Evolutionary conservation across 371 early-diverging fungal genomes (phyloP), one percentile per base, ranked within the genome.

Genomic region (Actinomortierella ambigua): DNA sequence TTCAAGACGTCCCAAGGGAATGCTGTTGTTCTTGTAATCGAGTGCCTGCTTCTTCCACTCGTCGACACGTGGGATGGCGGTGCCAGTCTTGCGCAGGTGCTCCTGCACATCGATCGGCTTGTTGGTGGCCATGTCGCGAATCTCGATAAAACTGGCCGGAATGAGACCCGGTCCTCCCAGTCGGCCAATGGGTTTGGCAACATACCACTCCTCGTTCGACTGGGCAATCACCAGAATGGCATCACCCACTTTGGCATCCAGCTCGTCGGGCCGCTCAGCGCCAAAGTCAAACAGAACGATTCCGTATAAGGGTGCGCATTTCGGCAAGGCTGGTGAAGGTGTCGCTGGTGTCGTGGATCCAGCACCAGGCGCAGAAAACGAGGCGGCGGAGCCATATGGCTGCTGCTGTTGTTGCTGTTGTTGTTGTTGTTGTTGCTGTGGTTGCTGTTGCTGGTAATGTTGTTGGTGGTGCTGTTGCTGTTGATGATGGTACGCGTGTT

Each of bases 141-240:
- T 81, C 77, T 92, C 86, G 15, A 93, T 80, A 83, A 87, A 93
- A 13, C 88, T 83, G 9, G 90, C 86, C 2, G 94, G 94, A 57
- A 94, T 90, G 55, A 94, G 75, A 7, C 93, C 94, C 13, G 92
- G 89, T 4, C 85, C 86, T 14, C 88, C 88, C 22, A 86, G 75
- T 22, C 87, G 73, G 26, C 82, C 83, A 54, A 88, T 85, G 14
- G 87, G 88, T 67, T 90, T 91, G 27, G 90, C 94, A 20, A 94
- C 87, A 62, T 88, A 86, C 94, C 94, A 94, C 65, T 93, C 94
- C 20, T 82, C 80, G 54, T 87, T 90, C 47, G 89, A 88, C 56
- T 90, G 88, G 14, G 93, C 94, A 65, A 92, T 86, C 22, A 94
- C 85, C 40, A 92, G 81, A 61, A 94, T 84, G 2, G 84, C 82